Conservation (phyloP, 2,329 filamentous ascomycete species). For the Acrodontium crateriforme region DNA sequence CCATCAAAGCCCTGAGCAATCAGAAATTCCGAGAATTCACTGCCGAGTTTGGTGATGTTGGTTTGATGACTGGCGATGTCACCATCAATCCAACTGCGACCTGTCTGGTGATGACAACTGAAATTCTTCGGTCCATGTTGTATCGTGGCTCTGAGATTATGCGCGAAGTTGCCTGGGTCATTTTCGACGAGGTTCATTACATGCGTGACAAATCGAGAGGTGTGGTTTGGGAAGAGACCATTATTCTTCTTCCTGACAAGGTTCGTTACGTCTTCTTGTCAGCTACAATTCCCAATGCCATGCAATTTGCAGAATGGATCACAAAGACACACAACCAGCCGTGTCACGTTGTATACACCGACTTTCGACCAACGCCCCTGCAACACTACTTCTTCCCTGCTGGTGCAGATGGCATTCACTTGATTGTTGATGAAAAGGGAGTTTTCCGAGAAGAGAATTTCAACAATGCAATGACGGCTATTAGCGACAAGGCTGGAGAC, state of each 20-base stretch:
- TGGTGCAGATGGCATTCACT: conserved; percentile 80
- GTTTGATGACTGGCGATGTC: conserved; percentile 96
- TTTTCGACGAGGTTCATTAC: conserved; percentile 98
- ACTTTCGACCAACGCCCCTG: conserved; percentile 89
- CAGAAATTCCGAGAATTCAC: conserved; percentile 97
- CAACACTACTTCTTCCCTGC: conserved; percentile 97
- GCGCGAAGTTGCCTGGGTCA: conserved; percentile 96
- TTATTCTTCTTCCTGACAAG: conserved; percentile 94
- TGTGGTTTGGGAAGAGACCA: conserved; percentile 98
- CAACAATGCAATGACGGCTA: conserved; percentile 82
- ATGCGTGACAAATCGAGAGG: conserved; percentile 86
- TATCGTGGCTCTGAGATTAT: conserved; percentile 98
- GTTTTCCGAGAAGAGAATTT: conserved; percentile 96
- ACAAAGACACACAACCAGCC: conserved; percentile 95
- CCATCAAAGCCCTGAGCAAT: conserved; percentile 96
- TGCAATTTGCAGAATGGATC: conserved; percentile 99
- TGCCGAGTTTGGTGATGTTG: conserved; percentile 90
- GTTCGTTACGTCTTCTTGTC: conserved; percentile 97
- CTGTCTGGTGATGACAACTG: conserved; percentile 97
- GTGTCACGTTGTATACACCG: conserved; percentile 97
- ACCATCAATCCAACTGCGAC: conserved; percentile 98
- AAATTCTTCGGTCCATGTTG: conserved; percentile 97
- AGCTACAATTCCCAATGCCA: conserved; percentile 94
- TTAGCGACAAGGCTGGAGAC: conserved; percentile 75
- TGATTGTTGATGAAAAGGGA: conserved; percentile 94